Percentiles rank a stretch among this genome's conserved stretches.
phyloP scores from a whole-genome alignment of 1,284 basidiomycete species.

The Sporisorium sorghi region DNA sequence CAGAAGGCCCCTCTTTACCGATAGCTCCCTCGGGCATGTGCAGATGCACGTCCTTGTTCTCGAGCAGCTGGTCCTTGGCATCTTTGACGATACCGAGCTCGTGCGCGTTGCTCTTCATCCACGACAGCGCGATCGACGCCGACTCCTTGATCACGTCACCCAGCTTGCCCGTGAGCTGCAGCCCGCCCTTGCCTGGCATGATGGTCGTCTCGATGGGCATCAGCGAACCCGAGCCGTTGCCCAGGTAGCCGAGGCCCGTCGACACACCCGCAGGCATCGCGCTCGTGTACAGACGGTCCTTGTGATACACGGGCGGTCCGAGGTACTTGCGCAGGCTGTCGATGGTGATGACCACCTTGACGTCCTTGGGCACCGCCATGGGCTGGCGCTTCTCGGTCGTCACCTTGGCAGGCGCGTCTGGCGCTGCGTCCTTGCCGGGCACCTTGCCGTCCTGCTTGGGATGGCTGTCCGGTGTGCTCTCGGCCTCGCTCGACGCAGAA shows the following conservation, averaged over 20 bases:
- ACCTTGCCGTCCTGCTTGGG: constrained; percentile 44
- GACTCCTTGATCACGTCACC: constrained; percentile 97
- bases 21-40: constrained; percentile 78
- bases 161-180: constrained; percentile 94
- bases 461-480: constrained; percentile 28
- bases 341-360: constrained; percentile 83
- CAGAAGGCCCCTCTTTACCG: constrained; percentile 96
- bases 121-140: constrained; percentile 91
- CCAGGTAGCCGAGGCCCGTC: constrained; percentile 92
- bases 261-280: constrained; percentile 88
- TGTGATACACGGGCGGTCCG: constrained; percentile 93
- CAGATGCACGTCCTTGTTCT: constrained; percentile 74
- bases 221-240: constrained; percentile 93
- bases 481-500: constrained; percentile 21
- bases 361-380: constrained; percentile 81
- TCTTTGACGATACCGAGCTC: constrained; percentile 81
- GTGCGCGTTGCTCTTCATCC: constrained; percentile 90
- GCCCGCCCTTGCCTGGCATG: constrained; percentile 68
- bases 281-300: constrained; percentile 87
- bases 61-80: constrained; percentile 79
- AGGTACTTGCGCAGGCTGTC: constrained; percentile 96
- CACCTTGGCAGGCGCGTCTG: constrained; percentile 69
- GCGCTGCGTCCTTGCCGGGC: constrained; percentile 50
- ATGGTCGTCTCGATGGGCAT: constrained; percentile 86
- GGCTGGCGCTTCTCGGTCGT: constrained; percentile 85